Evolutionary conservation across 2,329 filamentous ascomycete genomes (phyloP).

Genomic region (Waltergamsia citrina): DNA sequence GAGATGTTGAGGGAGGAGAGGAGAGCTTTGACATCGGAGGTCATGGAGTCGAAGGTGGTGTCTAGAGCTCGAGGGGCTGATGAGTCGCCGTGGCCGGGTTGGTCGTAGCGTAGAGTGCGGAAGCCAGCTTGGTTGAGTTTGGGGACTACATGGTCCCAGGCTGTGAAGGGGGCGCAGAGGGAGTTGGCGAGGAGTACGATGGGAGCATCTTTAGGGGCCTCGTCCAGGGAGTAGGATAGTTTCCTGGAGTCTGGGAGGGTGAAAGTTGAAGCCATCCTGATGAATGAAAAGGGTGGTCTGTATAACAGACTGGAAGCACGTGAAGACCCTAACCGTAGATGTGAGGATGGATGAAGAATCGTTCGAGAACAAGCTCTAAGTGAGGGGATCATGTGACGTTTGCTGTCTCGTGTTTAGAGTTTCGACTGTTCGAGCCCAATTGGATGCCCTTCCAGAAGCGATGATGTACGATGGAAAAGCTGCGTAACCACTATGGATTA

Average conservation of each 20-base stretch:
- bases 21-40: constrained; percentile 25
- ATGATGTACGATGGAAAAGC: too few species aligned
- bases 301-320: too few species aligned
- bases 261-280: constrained; percentile 6
- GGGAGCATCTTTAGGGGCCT: constrained; percentile 12
- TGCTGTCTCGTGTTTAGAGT: too few species aligned
- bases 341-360: too few species aligned
- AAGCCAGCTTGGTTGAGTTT: constrained; percentile 22
- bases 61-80: constrained; percentile 19
- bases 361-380: too few species aligned
- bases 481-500: too few species aligned
- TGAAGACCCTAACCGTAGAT: too few species aligned
- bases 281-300: neutral
- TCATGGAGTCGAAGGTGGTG: constrained; percentile 28
- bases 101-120: constrained; percentile 31
- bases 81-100: constrained; percentile 31
- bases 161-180: constrained; percentile 21
- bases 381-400: too few species aligned
- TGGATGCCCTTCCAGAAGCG: too few species aligned
- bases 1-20: constrained; percentile 19
- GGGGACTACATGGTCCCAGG: constrained; percentile 29
- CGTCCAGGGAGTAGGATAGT: constrained; percentile 18
- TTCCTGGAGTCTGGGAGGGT: constrained; percentile 16
- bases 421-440: too few species aligned
- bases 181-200: constrained; percentile 29